Percentiles rank a stretch among this genome's conserved stretches.
Evolutionary conservation across 2,329 filamentous ascomycete genomes (phyloP).

Genomic region (Talaromyces verruculosus): DNA sequence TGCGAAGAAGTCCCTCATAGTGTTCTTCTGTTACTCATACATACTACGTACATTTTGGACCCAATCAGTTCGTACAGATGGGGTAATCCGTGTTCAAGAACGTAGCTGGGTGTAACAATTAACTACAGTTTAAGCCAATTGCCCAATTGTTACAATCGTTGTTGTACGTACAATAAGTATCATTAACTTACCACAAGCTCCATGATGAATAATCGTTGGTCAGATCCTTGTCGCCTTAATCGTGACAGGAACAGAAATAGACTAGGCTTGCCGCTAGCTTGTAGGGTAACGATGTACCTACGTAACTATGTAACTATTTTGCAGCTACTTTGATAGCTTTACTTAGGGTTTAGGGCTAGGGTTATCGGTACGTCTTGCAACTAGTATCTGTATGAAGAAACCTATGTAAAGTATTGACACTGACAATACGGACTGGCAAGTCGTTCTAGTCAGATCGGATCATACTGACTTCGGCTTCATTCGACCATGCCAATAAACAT

Average conservation of each 20-base stretch:
- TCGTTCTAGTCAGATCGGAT: background rate
- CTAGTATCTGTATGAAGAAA: background rate
- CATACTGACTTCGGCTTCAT: background rate
- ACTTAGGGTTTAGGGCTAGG: background rate
- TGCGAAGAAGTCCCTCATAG: too few species aligned
- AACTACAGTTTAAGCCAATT: too few species aligned
- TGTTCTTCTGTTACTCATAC: too few species aligned
- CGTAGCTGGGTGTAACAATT: too few species aligned
- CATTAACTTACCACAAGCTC: background rate
- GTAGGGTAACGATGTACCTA: background rate
- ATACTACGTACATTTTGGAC: too few species aligned
- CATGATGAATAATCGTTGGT: background rate
- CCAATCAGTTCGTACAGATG: too few species aligned
- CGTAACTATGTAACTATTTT: background rate
- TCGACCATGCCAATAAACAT: background rate
- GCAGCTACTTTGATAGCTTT: background rate
- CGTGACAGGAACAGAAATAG: too few species aligned
- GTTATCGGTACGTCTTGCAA: background rate
- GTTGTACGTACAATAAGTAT: too few species aligned
- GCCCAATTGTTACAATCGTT: too few species aligned
- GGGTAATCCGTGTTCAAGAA: too few species aligned
- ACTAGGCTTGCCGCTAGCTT: background rate
- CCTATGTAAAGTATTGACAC: background rate
- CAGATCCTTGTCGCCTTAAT: background rate
- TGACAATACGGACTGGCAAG: background rate